These are phyloP conservation scores for Ramaria sp. DNA, from an alignment of 768 basidiomycete genomes.

Conservation along the genomic window DNA sequence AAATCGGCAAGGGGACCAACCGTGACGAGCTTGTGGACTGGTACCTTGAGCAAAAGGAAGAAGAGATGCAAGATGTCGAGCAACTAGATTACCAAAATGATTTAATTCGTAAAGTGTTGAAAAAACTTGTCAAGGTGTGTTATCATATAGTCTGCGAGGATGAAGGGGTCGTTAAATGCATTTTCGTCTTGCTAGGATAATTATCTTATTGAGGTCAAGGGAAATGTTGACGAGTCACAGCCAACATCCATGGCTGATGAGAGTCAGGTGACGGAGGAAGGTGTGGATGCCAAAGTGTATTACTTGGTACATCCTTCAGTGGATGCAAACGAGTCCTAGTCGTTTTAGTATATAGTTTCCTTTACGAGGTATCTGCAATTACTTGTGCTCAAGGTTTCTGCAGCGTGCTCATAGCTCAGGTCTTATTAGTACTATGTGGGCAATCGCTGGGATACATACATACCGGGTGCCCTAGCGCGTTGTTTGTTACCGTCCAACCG, in stretches of 20 bases:
- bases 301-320: constrained; percentile 90
- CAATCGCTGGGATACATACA: no score
- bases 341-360: no score
- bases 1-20: constrained; percentile 67
- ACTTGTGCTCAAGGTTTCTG: no score
- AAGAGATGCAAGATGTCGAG: constrained; percentile 71
- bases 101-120: constrained; percentile 79
- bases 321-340: constrained; percentile 44
- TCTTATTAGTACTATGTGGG: no score
- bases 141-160: background rate
- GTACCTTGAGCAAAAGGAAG: constrained; percentile 89
- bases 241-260: constrained; percentile 51
- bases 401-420: no score
- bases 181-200: constrained; percentile 45
- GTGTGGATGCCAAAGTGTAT: constrained; percentile 56
- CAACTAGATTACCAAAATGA: constrained; percentile 87
- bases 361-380: no score
- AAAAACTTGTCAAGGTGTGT: constrained; percentile 81
- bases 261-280: constrained; percentile 35
- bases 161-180: no score
- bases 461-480: no score
- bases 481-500: no score
- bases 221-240: constrained; percentile 74
- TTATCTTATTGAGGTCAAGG: constrained; percentile 73
- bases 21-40: constrained; percentile 91